phyloP scores from a whole-genome alignment of 2,329 filamentous ascomycete species.

The Colletotrichum tropicale region DNA sequence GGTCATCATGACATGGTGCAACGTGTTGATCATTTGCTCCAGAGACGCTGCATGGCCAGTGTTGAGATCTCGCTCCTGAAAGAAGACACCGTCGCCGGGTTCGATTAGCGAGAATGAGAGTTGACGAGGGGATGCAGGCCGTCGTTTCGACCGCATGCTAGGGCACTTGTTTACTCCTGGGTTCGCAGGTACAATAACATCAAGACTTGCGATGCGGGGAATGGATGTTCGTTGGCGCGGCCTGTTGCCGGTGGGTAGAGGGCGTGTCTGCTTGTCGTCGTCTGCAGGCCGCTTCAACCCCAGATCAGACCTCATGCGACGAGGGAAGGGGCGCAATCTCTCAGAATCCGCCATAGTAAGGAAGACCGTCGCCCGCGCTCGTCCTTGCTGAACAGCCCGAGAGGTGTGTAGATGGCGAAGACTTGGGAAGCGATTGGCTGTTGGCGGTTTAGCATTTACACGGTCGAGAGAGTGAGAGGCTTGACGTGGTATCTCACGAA shows the following conservation, averaged over 20 bases:
- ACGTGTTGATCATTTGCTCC: slow-evolving; percentile 46
- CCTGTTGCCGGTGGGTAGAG: neutral
- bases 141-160: neutral
- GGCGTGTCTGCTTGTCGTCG: neutral
- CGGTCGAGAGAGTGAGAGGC: neutral
- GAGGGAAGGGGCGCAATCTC: neutral
- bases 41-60: slow-evolving; percentile 46
- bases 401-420: neutral
- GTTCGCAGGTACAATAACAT: neutral
- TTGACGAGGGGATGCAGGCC: neutral
- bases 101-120: neutral
- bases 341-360: neutral
- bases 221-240: neutral
- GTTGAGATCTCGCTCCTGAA: slow-evolving; percentile 22
- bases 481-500: neutral
- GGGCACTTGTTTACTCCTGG: neutral
- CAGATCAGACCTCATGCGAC: neutral
- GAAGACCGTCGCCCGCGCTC: neutral
- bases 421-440: neutral
- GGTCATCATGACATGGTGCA: slow-evolving; percentile 47
- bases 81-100: neutral
- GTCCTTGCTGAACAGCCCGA: neutral
- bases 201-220: slow-evolving; percentile 3
- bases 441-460: neutral
- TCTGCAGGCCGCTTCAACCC: neutral